Evolutionary conservation across 2,329 filamentous ascomycete genomes (phyloP).

Genomic region (Gyromitra esculenta): DNA sequence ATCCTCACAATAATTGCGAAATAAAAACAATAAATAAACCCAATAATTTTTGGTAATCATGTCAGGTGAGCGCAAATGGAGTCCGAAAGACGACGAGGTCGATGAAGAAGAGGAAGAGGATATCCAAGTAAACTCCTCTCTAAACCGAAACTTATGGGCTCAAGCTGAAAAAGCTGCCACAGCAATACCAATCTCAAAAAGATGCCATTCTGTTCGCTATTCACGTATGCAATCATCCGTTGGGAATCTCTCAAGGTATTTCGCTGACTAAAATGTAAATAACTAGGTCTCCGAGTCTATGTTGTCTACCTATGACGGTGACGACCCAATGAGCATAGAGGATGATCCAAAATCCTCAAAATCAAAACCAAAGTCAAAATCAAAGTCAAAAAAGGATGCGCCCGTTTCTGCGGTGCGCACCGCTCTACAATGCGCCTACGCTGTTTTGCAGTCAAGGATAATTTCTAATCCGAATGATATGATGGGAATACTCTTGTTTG

Average conservation of each 20-base stretch:
- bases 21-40: not conserved
- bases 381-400: constrained; percentile 34
- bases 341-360: constrained; percentile 77
- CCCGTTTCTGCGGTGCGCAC: constrained; percentile 71
- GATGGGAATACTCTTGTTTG: constrained; percentile 94
- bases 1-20: not conserved
- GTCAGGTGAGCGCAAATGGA: constrained; percentile 65
- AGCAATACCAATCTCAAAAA: constrained; percentile 91
- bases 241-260: not conserved
- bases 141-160: not conserved
- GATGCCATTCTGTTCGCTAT: constrained; percentile 99
- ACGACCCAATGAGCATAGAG: constrained; percentile 64
- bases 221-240: constrained; percentile 64
- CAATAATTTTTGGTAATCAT: constrained; percentile 41
- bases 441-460: constrained; percentile 97
- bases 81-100: constrained; percentile 62
- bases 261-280: constrained; percentile 14
- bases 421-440: constrained; percentile 91
- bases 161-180: constrained; percentile 16
- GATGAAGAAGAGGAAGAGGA: constrained; percentile 77
- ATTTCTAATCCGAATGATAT: constrained; percentile 96
- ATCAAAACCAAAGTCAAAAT: constrained; percentile 71
- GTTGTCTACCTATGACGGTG: constrained; percentile 64
- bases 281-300: constrained; percentile 78
- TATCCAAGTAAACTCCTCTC: constrained; percentile 66